Conservation (phyloP, 495 filamentous ascomycete genomes). For the Extremus antarcticus region DNA sequence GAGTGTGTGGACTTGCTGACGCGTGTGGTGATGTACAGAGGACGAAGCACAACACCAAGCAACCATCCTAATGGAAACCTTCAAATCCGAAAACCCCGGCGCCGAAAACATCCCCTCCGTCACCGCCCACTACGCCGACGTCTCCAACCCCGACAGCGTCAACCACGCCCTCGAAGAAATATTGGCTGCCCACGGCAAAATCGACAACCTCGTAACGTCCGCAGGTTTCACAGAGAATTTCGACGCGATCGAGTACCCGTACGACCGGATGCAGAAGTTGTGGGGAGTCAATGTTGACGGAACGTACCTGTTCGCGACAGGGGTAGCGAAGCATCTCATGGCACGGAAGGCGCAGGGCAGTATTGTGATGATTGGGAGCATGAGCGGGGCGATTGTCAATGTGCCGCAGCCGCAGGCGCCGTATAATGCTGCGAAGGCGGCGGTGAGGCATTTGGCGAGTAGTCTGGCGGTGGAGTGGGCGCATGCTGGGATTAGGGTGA, state of each 20-base stretch:
- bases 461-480: slow-evolving; percentile 88
- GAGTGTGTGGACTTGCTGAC: slow-evolving; percentile 1
- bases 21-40: too few species aligned
- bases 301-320: slow-evolving; percentile 78
- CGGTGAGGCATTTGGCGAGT: slow-evolving; percentile 69
- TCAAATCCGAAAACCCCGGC: slow-evolving; percentile 65
- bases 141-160: slow-evolving; percentile 67
- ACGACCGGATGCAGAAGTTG: slow-evolving; percentile 80
- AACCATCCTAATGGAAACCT: slow-evolving; percentile 56
- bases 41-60: slow-evolving; percentile 76
- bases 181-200: slow-evolving; percentile 54
- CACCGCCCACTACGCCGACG: slow-evolving; percentile 82
- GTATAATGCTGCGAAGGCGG: slow-evolving; percentile 84
- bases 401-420: slow-evolving; percentile 89
- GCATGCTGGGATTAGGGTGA: slow-evolving; percentile 69
- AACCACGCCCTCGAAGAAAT: slow-evolving; percentile 60
- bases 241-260: slow-evolving; percentile 75
- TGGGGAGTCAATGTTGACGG: slow-evolving; percentile 94
- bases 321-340: slow-evolving; percentile 82
- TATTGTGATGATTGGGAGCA: slow-evolving; percentile 91
- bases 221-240: slow-evolving; percentile 96
- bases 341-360: slow-evolving; percentile 64
- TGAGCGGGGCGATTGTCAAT: slow-evolving; percentile 88
- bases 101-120: slow-evolving; percentile 63
- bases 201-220: slow-evolving; percentile 88